Evolutionary conservation across 75 land plant species (phyloP), one percentile per base, ranked within the genome.

Genomic region (Sequoia sempervirens): DNA sequence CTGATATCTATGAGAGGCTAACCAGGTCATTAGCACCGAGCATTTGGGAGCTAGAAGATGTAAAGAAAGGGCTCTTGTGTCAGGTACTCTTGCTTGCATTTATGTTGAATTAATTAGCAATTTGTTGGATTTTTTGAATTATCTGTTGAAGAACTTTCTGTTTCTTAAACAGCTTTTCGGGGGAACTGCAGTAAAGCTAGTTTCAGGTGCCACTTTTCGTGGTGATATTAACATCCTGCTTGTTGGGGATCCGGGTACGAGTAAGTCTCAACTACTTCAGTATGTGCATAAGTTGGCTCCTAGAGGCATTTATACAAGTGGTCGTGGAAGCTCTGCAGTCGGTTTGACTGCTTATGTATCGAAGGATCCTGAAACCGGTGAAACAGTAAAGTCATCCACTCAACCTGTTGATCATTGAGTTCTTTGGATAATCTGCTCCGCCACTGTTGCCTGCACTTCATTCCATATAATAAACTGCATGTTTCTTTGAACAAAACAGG

Each of bases 11-110:
- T 84, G 94, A 94, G 36, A 89, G 88, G 83, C 89, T 97, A 18
- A 94, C 99, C 13, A 91, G 95, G 85, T 97, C 99, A 3, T 83
- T 97, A 84, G 99, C 99, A 40, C 99, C 99, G 68, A 97, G 97
- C 45, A 97, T 97, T n/a, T 97, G 99, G 99, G 99, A 97, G 88
- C 86, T 97, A 53, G 99, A 97, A 85, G 99, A 97, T 85, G 97
- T 97, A 36, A 97, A 97, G 88, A 97, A 91, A 84, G 99, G 99
- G 13, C 95, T 97, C 83, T 97, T 97, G 84, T 97, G 99, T 85
- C 99, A 97, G 95, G 99, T 97, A 80, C 41, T 15, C 38, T 28
- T 76, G 13, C 30, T 2, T 50, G 64, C n/a, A 47, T 84, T 50
- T 34, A 3, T 37, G 72, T 26, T 72, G 18, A 23, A 20, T 54